Base-by-base conservation (phyloP, 2,329 filamentous ascomycete species). In the Amylocarpus encephaloides region DNA sequence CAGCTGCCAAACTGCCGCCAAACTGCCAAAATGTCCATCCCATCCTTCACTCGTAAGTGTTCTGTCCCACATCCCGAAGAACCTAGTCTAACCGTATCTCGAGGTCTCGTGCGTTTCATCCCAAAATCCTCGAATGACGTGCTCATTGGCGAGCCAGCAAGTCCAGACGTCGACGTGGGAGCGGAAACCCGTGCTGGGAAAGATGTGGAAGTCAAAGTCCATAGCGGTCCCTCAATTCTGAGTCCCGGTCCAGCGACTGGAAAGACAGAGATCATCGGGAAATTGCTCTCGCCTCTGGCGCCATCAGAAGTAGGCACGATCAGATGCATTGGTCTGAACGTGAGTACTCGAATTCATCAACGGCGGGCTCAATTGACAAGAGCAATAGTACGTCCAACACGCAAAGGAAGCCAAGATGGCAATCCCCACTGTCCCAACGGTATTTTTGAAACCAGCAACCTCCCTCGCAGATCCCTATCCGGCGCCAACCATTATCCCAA, bases 41-140 rank as follows among this genome's bases (percentile, higher is more conserved):
- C 54, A 42, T 55, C 59, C 30, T 61, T 61, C 43, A 52, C 43
- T 44, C 59, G 58, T 61, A 52, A 48, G 57, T 53, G 11, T 13
- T 36, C n/a, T 13, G 36, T 33, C 26, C 47, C 36, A 4, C 5
- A 15, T 38, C 15, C 7, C 5, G 2, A 3, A 34, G n/a, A 6
- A 10, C 13, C 9, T 41, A 35, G 30, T 34, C 44, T 54, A 13
- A 52, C 26, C 26, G 30, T 44, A 11, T n/a, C 34, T 32, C 46
- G 47, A 81, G 78, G 79, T 64, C 73, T 83, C 51, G 77, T 82
- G 57, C 77, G 79, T 46, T 82, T 83, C 59, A 64, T 75, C 15
- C 75, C 79, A 47, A 76, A 73, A 60, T 73, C 71, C 5, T 72
- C 75, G 43, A 65, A 67, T 51, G 73, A 72, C 54, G 62, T 78